A percentile compares a stretch with the other conserved stretches of the same genome.
These are phyloP conservation scores for Xylariaceae sp. DNA, from an alignment of 2,329 filamentous ascomycete genomes.

Conservation along the genomic window DNA sequence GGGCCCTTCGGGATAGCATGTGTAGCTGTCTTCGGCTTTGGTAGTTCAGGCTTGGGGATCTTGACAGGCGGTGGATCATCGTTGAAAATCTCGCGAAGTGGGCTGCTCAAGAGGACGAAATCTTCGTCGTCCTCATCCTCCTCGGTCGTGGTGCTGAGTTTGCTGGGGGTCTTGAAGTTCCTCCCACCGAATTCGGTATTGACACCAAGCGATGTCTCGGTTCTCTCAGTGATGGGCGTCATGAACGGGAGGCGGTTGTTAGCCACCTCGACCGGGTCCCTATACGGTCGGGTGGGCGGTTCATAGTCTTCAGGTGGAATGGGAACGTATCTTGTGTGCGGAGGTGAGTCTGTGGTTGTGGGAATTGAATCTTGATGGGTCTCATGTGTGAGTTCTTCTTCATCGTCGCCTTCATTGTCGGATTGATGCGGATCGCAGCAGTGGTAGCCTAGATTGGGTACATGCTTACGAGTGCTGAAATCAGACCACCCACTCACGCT, in stretches of 20 bases:
- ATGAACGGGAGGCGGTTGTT: constrained; percentile 96
- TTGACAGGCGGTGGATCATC: constrained; percentile 46
- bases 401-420: constrained; percentile 35
- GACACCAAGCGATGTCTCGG: constrained; percentile 78
- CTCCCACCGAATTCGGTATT: constrained; percentile 50
- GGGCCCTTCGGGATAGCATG: constrained; percentile 56
- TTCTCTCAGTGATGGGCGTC: constrained; percentile 96
- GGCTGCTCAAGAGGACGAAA: constrained; percentile 61
- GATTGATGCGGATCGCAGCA: constrained; percentile 27
- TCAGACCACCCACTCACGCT: constrained; percentile 85
- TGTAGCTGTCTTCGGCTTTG: constrained; percentile 39
- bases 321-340: constrained; percentile 69
- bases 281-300: constrained; percentile 73
- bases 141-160: constrained; percentile 35
- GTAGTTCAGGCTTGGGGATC: constrained; percentile 49
- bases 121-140: constrained; percentile 34
- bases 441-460: constrained; percentile 48
- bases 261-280: constrained; percentile 74
- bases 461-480: constrained; percentile 71
- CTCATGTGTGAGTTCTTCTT: constrained; percentile 33
- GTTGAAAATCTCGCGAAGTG: constrained; percentile 64
- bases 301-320: constrained; percentile 85
- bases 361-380: not conserved
- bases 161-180: constrained; percentile 75
- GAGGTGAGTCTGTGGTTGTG: constrained; percentile 39